Evolutionary conservation across 2,329 filamentous ascomycete genomes (phyloP).

Genomic region (Fusarium virguliforme): DNA sequence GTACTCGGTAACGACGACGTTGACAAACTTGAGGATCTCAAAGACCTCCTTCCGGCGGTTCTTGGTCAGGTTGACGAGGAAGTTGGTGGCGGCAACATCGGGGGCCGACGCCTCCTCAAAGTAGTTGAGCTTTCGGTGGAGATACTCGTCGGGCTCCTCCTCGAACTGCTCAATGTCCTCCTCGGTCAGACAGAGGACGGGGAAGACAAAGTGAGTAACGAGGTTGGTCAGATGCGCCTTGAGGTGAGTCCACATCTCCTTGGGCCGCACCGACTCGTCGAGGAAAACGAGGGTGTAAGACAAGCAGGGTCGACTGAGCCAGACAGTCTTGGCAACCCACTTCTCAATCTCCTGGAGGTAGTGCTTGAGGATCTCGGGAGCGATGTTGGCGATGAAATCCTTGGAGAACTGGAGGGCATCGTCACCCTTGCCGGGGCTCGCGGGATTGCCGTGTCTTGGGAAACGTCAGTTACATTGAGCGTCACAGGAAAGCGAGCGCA

Average conservation of each 20-base stretch:
- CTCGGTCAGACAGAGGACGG: conserved; percentile 90
- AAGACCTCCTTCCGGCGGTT: conserved; percentile 96
- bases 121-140: conserved; percentile 97
- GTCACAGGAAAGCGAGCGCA: background rate
- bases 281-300: conserved; percentile 96
- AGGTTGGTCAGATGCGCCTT: conserved; percentile 95
- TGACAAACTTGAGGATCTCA: conserved; percentile 94
- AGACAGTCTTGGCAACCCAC: conserved; percentile 94
- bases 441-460: conserved; percentile 88
- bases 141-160: conserved; percentile 94
- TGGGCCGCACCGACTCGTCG: conserved; percentile 97
- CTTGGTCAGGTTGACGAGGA: conserved; percentile 95
- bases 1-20: conserved; percentile 94
- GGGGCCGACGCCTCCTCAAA: conserved; percentile 97
- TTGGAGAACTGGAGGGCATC: conserved; percentile 89
- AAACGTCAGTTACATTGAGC: conserved; percentile 21
- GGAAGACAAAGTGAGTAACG: conserved; percentile 95
- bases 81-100: conserved; percentile 96
- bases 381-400: conserved; percentile 90
- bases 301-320: conserved; percentile 94
- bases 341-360: conserved; percentile 97
- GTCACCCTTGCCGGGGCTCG: conserved; percentile 80
- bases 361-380: conserved; percentile 94
- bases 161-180: conserved; percentile 96
- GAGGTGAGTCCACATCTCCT: conserved; percentile 95